Evolutionary conservation across 1,139 yeast genomes (phyloP), one percentile per base, ranked within the genome.

Genomic region (Suhomyces yuchorum): DNA sequence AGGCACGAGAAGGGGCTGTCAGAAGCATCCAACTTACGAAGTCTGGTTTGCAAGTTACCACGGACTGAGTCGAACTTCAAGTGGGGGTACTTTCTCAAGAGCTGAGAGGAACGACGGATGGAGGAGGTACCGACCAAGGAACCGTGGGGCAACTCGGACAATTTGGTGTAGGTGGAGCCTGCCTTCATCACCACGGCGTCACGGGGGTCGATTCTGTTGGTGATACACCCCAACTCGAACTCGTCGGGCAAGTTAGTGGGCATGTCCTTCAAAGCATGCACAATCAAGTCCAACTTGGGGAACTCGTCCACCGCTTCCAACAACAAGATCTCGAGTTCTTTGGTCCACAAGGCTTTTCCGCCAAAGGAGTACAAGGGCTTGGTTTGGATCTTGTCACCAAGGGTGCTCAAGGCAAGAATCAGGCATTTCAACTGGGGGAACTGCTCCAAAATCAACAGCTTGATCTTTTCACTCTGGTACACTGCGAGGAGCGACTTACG

Each of bases 331-430:
- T 93, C 99, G 52, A 93, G 76, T 66, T 93, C 99, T 62, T 90
- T 88, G 9, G 99, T 93, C 99, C 99, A 93, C 38, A 93, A 70
- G 0, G 97, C 84, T 65, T 93, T 93, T 23, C 99, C 99, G 34
- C 97, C 98, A 69, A 93, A 93, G 6, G 96, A 81, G 66, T 93
- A 95, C 47, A 93, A 75, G 4, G 99, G 97, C 60, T 84, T 85
- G 59, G 80, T 80, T 63, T 84, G 93, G 35, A 87, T 85, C 63
- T 88, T 86, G 70, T 93, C 99, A 22, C 98, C 99, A 38, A 93
- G 75, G 0, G 99, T 93, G 42, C 85, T 80, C 42, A 90, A 77
- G 4, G 96, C 95, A 19, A 88, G 71, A 28, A 93, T 86, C 56
- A 92, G 85, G 46, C 84, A 75, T 26, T 73, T 61, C 43, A 77